phyloP scores from a whole-genome alignment of 257 asterid genomes.

The Eucommia ulmoides region DNA sequence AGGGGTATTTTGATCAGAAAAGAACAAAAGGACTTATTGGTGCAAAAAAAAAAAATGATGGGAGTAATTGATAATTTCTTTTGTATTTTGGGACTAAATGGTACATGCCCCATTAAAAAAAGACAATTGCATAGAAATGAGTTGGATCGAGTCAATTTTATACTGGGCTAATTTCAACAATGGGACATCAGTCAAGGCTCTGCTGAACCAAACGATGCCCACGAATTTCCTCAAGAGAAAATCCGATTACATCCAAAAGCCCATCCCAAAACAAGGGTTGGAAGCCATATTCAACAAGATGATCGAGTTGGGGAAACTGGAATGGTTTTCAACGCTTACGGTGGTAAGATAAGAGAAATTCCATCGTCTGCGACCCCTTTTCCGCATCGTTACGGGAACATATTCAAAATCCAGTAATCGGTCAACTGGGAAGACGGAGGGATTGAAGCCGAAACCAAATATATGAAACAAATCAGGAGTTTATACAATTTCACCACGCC shows the following conservation, averaged over 20 bases:
- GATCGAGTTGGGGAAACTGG: conserved; percentile 21
- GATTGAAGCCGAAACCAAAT: not conserved
- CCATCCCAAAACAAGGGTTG: conserved; percentile 27
- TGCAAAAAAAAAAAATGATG: too few relatives aligned
- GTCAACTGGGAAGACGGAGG: not conserved
- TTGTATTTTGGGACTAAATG: too few relatives aligned
- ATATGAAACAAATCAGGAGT: conserved; percentile 3
- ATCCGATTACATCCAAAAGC: conserved; percentile 43
- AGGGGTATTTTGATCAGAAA: too few relatives aligned
- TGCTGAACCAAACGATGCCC: conserved; percentile 32
- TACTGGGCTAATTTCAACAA: conserved; percentile 28
- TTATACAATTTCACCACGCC: conserved; percentile 5
- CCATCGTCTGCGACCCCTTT: conserved; percentile 5
- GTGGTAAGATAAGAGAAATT: conserved; percentile 4
- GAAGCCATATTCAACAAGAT: conserved; percentile 35
- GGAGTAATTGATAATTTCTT: too few relatives aligned
- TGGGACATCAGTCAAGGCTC: conserved; percentile 25
- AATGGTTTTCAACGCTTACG: conserved; percentile 5
- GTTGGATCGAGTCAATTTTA: conserved; percentile 43
- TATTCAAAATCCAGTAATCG: conserved; percentile 1
- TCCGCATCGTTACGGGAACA: conserved; percentile 10
- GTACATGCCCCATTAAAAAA: too few relatives aligned
- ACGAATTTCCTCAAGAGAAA: conserved; percentile 29
- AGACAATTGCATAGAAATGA: conserved; percentile 33
- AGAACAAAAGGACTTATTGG: too few relatives aligned